Conservation (phyloP, 2,329 filamentous ascomycete species). For the Arthrobotrys iridis region DNA sequence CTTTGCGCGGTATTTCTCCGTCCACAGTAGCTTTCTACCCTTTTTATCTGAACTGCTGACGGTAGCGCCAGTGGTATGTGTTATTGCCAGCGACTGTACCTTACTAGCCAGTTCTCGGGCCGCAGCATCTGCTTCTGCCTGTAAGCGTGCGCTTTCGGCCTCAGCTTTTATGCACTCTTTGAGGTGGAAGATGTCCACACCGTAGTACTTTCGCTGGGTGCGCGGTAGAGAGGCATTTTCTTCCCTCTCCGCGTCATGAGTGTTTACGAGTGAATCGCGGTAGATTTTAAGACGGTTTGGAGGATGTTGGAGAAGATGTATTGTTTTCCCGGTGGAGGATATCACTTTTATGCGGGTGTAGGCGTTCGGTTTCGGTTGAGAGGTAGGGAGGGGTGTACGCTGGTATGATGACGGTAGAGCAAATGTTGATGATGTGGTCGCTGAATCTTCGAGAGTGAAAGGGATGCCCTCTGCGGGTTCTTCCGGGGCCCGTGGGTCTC, state of each 20-base stretch:
- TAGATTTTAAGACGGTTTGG: conserved; percentile 40
- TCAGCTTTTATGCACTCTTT: conserved; percentile 76
- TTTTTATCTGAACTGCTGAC: conserved; percentile 47
- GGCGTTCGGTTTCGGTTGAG: conserved; percentile 33
- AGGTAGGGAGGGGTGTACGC: not conserved
- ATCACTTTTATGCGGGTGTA: conserved; percentile 34
- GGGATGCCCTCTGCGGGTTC: conserved; percentile 8
- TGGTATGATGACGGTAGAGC: not conserved
- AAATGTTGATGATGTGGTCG: not conserved
- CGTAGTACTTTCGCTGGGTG: conserved; percentile 75
- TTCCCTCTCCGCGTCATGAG: conserved; percentile 24
- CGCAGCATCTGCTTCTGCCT: conserved; percentile 57
- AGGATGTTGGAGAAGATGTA: conserved; percentile 43
- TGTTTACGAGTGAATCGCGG: conserved; percentile 40
- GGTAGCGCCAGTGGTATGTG: conserved; percentile 16
- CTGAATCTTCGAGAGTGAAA: conserved; percentile 41
- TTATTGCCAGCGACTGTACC: conserved; percentile 61
- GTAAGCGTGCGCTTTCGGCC: conserved; percentile 61
- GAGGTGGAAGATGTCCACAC: conserved; percentile 87
- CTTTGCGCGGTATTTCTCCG: conserved; percentile 92
- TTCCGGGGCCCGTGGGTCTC: conserved; percentile 11
- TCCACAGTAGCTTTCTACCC: conserved; percentile 76
- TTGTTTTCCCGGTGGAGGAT: conserved; percentile 25
- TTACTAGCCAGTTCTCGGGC: conserved; percentile 51
- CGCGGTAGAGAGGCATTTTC: conserved; percentile 28